phyloP scores from a whole-genome alignment of 1,139 yeast genomes.

The Lodderomyces elongisporus region DNA sequence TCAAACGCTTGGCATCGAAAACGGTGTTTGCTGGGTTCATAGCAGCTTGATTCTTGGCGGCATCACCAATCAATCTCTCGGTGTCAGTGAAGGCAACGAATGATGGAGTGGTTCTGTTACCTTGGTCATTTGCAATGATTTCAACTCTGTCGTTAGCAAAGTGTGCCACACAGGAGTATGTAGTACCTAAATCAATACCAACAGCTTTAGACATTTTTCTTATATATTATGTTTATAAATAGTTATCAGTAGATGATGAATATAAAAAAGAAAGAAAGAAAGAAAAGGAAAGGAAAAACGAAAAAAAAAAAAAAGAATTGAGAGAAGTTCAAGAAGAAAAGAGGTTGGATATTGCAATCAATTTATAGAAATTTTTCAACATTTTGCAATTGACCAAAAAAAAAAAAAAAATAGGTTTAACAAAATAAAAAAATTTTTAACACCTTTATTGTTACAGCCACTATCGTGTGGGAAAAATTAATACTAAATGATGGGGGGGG shows the following conservation, averaged over 20 bases:
- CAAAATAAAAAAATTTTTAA: no score
- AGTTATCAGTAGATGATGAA: constrained; percentile 1
- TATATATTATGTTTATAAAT: constrained; percentile 14
- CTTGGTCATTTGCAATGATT: constrained; percentile 53
- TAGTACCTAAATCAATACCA: constrained; percentile 83
- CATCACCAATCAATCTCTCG: constrained; percentile 98
- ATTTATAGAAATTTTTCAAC: constrained; percentile 1
- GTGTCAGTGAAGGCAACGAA: constrained; percentile 96
- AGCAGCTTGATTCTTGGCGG: constrained; percentile 99
- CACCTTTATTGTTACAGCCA: no score
- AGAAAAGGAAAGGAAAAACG: constrained; percentile 5
- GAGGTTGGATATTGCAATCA: constrained; percentile 1
- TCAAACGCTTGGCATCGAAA: constrained; percentile 94
- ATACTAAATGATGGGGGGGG: no score
- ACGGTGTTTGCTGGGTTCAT: constrained; percentile 95
- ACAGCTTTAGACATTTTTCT: constrained; percentile 57
- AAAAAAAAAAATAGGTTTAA: no score
- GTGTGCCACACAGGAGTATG: constrained; percentile 83
- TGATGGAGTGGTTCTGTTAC: constrained; percentile 84
- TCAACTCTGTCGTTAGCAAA: constrained; percentile 69
- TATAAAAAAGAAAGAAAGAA: constrained; percentile 2
- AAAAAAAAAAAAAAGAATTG: neutral
- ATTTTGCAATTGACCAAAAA: no score
- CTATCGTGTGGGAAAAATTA: no score
- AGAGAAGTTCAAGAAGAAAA: neutral